These are phyloP conservation scores for Podila epicladia DNA, from an alignment of 192 early-diverging fungal genomes.

Conservation along the genomic window DNA sequence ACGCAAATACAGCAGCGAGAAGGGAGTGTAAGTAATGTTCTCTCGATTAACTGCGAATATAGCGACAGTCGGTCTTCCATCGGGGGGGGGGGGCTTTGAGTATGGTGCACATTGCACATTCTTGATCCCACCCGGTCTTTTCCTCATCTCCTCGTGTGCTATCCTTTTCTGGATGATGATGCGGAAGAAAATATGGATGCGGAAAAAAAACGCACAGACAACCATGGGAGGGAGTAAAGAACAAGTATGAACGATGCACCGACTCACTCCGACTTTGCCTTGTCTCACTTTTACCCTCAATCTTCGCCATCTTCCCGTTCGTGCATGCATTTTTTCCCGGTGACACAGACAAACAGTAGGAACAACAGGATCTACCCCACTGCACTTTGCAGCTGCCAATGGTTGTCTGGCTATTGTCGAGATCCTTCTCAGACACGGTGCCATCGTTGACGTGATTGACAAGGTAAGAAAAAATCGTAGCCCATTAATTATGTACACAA, in stretches of 20 bases:
- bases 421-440: constrained; percentile 68
- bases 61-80: too few species aligned
- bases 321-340: neutral
- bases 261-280: neutral
- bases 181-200: too few species aligned
- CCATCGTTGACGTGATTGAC: constrained; percentile 67
- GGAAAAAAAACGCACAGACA: too few species aligned
- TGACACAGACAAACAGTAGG: constrained; percentile 52
- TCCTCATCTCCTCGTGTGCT: too few species aligned
- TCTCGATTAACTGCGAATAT: neutral
- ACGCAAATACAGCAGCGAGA: constrained; percentile 48
- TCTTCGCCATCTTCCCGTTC: neutral
- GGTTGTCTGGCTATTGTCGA: constrained; percentile 70
- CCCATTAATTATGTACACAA: too few species aligned
- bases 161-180: too few species aligned
- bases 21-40: constrained; percentile 36
- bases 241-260: too few species aligned
- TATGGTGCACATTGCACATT: too few species aligned
- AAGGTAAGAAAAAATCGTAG: constrained; percentile 27
- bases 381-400: constrained; percentile 89
- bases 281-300: neutral
- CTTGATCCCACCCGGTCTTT: too few species aligned
- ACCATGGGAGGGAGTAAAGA: too few species aligned
- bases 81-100: too few species aligned
- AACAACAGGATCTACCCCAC: constrained; percentile 76